phyloP scores from a whole-genome alignment of 2,329 filamentous ascomycete species.

The Pseudocercospora macadamiae region DNA sequence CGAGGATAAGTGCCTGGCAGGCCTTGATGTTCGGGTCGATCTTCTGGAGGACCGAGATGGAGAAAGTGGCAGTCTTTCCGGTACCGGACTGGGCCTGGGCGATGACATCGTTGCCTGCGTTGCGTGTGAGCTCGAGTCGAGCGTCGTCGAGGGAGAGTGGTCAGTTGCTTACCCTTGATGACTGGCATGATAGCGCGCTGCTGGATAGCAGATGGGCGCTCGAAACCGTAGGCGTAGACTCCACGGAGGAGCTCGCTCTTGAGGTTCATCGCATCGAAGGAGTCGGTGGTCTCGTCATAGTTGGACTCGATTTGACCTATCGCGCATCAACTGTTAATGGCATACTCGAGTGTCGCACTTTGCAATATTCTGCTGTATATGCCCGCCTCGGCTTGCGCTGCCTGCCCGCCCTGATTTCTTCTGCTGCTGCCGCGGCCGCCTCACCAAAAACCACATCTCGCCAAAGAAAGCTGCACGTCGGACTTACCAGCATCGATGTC shows the following conservation, averaged over 20 bases:
- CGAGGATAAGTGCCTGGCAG: conserved; percentile 97
- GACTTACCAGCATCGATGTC: conserved; percentile 91
- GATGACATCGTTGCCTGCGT: conserved; percentile 90
- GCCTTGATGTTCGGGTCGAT: conserved; percentile 93
- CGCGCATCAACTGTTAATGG: conserved; percentile 26
- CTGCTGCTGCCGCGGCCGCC: conserved; percentile 1
- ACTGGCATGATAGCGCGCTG: conserved; percentile 99
- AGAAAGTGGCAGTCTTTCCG: conserved; percentile 99
- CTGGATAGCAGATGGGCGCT: conserved; percentile 99
- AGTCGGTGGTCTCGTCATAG: conserved; percentile 99
- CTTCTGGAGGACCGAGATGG: conserved; percentile 98
- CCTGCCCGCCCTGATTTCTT: conserved; percentile 8
- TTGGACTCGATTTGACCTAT: conserved; percentile 99
- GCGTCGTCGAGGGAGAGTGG: not conserved
- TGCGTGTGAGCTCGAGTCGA: conserved; percentile 17
- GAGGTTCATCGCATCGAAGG: conserved; percentile 97
- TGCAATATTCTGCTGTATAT: conserved; percentile 10
- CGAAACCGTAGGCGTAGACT: conserved; percentile 99
- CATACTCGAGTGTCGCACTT: not conserved
- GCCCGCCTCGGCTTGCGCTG: conserved; percentile 7
- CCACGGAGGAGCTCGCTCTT: conserved; percentile 97
- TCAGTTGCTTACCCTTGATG: conserved; percentile 82
- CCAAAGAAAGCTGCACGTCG: conserved; percentile 2
- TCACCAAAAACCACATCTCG: conserved; percentile 1
- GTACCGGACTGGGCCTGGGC: conserved; percentile 99